phyloP scores from a whole-genome alignment of 2,329 filamentous ascomycete genomes.

The Parascedosporium putredinis region DNA sequence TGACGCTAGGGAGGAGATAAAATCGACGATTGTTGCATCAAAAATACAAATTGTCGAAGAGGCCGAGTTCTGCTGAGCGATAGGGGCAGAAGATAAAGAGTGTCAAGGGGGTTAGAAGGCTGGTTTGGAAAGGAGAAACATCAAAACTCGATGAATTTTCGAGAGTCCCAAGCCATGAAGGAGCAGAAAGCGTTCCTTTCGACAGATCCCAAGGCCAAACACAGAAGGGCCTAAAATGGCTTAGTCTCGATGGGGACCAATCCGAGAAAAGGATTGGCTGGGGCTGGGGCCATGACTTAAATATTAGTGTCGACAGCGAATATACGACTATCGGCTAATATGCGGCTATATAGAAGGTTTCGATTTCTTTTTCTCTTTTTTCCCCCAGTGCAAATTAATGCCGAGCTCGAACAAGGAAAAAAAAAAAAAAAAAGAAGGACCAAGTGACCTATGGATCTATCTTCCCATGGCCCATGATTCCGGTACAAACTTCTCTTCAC shows the following conservation, averaged over 20 bases:
- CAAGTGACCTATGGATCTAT: background rate
- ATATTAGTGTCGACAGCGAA: background rate
- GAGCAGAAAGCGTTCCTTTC: background rate
- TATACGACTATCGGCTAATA: background rate
- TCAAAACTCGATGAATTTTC: conserved; percentile 1
- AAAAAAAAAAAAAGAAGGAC: background rate
- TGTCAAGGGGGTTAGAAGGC: background rate
- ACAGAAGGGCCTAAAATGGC: background rate
- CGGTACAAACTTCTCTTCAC: background rate
- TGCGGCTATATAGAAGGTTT: background rate
- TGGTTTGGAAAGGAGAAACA: conserved; percentile 3
- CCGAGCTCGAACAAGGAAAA: background rate
- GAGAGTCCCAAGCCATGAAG: background rate
- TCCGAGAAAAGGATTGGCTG: background rate
- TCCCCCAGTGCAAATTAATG: no score
- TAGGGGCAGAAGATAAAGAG: background rate
- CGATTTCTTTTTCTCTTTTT: no score
- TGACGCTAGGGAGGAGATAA: background rate
- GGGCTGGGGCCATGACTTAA: background rate
- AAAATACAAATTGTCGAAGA: background rate
- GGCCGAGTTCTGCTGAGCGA: background rate
- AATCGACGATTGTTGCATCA: background rate
- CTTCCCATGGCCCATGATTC: background rate
- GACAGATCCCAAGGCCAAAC: background rate
- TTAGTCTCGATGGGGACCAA: background rate